Percentiles rank a stretch among this genome's conserved stretches.
Evolutionary conservation across 2,329 filamentous ascomycete genomes (phyloP).

Genomic region (Chrysosporium queenslandicum): DNA sequence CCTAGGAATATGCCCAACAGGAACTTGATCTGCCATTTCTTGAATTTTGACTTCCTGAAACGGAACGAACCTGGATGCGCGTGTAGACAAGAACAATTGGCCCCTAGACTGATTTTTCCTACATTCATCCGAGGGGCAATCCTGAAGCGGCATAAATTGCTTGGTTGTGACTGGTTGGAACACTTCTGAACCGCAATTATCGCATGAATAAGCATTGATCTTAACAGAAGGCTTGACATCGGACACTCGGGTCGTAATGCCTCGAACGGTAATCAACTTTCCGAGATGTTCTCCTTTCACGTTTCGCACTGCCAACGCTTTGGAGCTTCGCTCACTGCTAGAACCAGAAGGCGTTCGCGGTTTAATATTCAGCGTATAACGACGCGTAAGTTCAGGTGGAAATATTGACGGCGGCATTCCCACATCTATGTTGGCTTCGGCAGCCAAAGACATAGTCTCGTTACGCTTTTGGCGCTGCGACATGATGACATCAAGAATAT

Average conservation of each 20-base stretch:
- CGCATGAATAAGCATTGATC: conserved; percentile 96
- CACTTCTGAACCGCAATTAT: conserved; percentile 90
- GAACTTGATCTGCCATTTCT: conserved; percentile 98
- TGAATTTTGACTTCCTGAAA: conserved; percentile 99
- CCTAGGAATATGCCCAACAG: conserved; percentile 91
- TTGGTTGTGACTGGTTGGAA: conserved; percentile 92
- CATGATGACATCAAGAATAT: conserved; percentile 94
- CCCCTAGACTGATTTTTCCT: conserved; percentile 83
- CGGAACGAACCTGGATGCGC: conserved; percentile 90
- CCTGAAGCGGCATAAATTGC: conserved; percentile 74
- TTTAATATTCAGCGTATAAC: conserved; percentile 95
- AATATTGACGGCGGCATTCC: conserved; percentile 65
- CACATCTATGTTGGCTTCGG: conserved; percentile 56
- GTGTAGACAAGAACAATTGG: conserved; percentile 85
- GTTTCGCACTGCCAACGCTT: conserved; percentile 78
- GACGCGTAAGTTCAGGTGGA: conserved; percentile 78
- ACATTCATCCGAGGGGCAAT: conserved; percentile 87
- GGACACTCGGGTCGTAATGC: conserved; percentile 88
- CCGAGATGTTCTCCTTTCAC: conserved; percentile 89
- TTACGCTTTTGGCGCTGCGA: conserved; percentile 81
- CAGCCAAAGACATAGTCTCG: conserved; percentile 58
- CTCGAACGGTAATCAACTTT: conserved; percentile 83
- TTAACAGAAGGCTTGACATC: conserved; percentile 97
- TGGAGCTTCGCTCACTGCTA: conserved; percentile 48
- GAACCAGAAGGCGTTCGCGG: conserved; percentile 65